Base-by-base conservation (phyloP, 148 eudicot species). In the Chenopodium berlandieri region DNA sequence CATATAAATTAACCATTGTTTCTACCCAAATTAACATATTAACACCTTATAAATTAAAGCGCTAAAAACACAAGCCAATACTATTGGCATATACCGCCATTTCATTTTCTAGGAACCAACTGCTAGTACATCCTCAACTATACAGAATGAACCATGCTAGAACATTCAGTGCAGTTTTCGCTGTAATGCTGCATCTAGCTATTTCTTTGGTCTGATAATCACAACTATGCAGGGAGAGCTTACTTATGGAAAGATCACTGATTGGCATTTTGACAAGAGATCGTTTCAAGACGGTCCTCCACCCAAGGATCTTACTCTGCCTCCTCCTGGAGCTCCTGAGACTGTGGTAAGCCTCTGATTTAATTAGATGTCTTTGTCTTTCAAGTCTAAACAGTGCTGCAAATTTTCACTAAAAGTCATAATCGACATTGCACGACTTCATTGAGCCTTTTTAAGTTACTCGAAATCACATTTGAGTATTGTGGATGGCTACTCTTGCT, bases 231-330 rank as follows among this genome's bases (percentile, higher is more conserved):
- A 86, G 90, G 90, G 90, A 19, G 81, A 88, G 71, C 77, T 84
- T 13, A 88, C 83, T 6, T 82, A 86, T 69, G 90, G 87, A 32
- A 82, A 78, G 48, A 71, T 83, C 3, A 89, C 89, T 32, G 89
- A 88, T 72, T 88, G 90, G 89, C 84, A 83, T 74, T 88, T 86
- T 46, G 86, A 88, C 79, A 88, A 88, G 81, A 78, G 87, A 81
- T 60, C 77, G 30, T 69, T 82, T 79, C 83, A 80, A 46, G 25
- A 65, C 22, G 78, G 80, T 52, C 86, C 90, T 80, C 86, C 85
- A 37, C 89, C 90, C 3, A 82, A 80, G 82, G 84, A 88, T 75
- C 83, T 86, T 46, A 30, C 90, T n/a, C 69, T 88, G 37, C 90
- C 90, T 9, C 90, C 89, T 80, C 84, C 84, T 0, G 87, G 90